A percentile compares a stretch with the other conserved stretches of the same genome.
Conservation (phyloP, 2,329 filamentous ascomycete species). For the Camillea tinctor region DNA sequence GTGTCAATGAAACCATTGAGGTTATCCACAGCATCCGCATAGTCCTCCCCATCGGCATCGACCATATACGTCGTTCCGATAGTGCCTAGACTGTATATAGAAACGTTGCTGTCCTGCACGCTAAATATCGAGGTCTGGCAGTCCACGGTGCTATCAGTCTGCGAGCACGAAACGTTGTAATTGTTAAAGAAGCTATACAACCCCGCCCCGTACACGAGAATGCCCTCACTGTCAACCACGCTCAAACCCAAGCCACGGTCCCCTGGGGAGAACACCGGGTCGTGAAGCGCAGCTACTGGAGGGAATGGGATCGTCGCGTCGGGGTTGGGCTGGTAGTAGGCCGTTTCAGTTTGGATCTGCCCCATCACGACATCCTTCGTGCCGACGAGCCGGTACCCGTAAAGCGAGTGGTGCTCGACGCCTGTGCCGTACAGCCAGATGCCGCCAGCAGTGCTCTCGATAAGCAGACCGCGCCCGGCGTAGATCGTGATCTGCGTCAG, state of each 20-base stretch:
- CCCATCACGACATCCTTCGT: constrained; percentile 63
- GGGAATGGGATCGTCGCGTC: constrained; percentile 57
- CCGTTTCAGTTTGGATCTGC: constrained; percentile 67
- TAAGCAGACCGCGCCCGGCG: constrained; percentile 47
- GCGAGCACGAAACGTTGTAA: constrained; percentile 1
- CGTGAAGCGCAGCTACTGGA: constrained; percentile 37
- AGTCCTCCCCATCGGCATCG: not conserved
- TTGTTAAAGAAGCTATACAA: constrained; percentile 17
- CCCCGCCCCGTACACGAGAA: constrained; percentile 62
- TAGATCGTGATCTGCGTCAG: constrained; percentile 48
- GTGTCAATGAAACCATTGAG: constrained; percentile 4
- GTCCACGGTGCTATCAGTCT: not conserved
- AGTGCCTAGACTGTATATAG: constrained; percentile 4
- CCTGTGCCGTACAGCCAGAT: constrained; percentile 65
- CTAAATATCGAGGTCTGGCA: constrained; percentile 1
- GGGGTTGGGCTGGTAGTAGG: constrained; percentile 70
- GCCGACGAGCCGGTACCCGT: constrained; percentile 64
- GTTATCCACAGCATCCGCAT: not conserved
- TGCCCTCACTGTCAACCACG: constrained; percentile 53
- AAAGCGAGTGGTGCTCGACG: constrained; percentile 65
- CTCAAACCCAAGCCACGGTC: constrained; percentile 65
- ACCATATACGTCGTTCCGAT: constrained; percentile 7
- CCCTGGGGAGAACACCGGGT: constrained; percentile 38
- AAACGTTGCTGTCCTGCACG: not conserved
- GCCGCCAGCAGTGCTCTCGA: constrained; percentile 44